Base-by-base conservation (phyloP, 768 basidiomycete genomes). In the Sporobolomyces pararoseus region DNA sequence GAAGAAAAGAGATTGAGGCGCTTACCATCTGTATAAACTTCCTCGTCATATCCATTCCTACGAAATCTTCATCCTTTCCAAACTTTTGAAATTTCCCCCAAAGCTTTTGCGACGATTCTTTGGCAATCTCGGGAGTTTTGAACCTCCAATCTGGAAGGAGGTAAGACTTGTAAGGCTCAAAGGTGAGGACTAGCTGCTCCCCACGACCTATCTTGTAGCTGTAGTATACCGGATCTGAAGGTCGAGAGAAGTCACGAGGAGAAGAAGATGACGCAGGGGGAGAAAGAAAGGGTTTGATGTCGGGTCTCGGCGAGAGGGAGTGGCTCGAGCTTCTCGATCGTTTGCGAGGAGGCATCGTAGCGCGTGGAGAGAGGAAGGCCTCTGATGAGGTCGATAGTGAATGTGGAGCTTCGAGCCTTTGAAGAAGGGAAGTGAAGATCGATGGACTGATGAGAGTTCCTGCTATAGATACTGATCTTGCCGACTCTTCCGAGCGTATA, bases 1-100 rank as follows among this genome's bases (percentile, higher is more conserved):
- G n/a, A 21, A 13, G 46, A 23, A 47, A 23, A 47, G 13, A 47
- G 46, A 47, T 12, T 7, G 21, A 12, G 23, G 10, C 6, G 21
- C 46, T 23, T 16, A 51, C 69, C 70, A 71, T 71, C 27, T 72
- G 71, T 23, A 72, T 35, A 51, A 73, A 73, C 53, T 73, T 73
- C 7, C 66, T 16, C 19, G 67, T 29, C 64, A 73, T 62, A 57
- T 73, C 72, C 6, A n/a, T 29, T 16, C 72, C 67, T 9, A 66
- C 64, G 49, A 66, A 68, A 39, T 73, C 72, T 19, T 42, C 34
- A 37, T 42, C 49, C 7, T 51, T 27, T n/a, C 14, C 44, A 23
- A 62, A 69, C 50, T 16, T 1, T 34, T 32, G 13, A 27, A 73
- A 73, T 42, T 69, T 54, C 0, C 2, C 4, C 47, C 49, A 55